A percentile compares a stretch with the other conserved stretches of the same genome.
phyloP scores from a whole-genome alignment of 2,329 filamentous ascomycete species.

The Herpotrichia juniperi region DNA sequence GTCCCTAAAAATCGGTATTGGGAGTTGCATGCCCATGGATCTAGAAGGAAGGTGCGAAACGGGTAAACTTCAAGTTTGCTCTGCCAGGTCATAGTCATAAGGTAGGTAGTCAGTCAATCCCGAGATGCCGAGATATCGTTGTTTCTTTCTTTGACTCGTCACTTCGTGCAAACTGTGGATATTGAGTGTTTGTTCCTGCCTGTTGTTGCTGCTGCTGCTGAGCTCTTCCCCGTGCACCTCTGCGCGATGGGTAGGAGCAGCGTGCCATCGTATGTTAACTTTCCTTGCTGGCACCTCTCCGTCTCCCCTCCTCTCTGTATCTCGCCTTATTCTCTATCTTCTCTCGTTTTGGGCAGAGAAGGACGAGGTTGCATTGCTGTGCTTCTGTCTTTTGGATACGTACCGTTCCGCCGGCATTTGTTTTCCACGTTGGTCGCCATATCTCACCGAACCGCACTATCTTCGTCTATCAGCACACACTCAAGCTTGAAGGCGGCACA shows the following conservation, averaged over 20 bases:
- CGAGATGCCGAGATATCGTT: slow-evolving; percentile 15
- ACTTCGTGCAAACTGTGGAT: neutral
- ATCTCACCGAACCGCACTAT: neutral
- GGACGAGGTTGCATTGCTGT: slow-evolving; percentile 5
- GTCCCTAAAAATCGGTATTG: too few species aligned
- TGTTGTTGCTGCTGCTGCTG: neutral
- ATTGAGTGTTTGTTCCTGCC: slow-evolving; percentile 5
- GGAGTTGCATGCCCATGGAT: too few species aligned
- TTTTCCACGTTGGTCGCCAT: slow-evolving; percentile 2
- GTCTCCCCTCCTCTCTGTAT: slow-evolving; percentile 2
- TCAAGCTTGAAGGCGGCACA: slow-evolving; percentile 27
- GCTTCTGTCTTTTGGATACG: slow-evolving; percentile 10
- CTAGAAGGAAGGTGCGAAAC: too few species aligned
- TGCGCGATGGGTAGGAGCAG: neutral
- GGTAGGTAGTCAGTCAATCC: slow-evolving; percentile 17
- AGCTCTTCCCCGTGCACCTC: neutral
- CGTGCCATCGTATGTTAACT: neutral
- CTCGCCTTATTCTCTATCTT: slow-evolving; percentile 11
- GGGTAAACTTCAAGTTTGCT: too few species aligned
- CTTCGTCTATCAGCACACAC: neutral
- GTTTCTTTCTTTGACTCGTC: slow-evolving; percentile 14
- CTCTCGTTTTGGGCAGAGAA: slow-evolving; percentile 9
- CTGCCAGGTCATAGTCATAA: neutral
- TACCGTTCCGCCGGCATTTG: slow-evolving; percentile 7
- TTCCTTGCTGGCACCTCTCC: neutral